phyloP scores from a whole-genome alignment of 257 asterid species.

The Ophiorrhiza pumila region DNA sequence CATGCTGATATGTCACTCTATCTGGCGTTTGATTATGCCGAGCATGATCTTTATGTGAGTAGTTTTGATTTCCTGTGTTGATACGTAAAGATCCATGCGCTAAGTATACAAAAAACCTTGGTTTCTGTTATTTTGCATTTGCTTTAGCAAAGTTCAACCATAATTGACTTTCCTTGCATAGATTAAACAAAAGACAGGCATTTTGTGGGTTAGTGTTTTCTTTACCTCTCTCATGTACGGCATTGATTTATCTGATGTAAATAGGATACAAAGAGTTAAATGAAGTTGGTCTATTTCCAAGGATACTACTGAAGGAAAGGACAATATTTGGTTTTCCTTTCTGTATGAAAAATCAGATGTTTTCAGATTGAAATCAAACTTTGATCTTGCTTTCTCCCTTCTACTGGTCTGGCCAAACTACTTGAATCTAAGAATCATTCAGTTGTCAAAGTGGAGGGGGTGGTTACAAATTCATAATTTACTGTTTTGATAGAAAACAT shows the following conservation, averaged over 20 bases:
- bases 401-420: background rate
- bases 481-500: background rate
- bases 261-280: background rate
- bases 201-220: background rate
- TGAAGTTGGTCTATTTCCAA: background rate
- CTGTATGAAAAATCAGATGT: background rate
- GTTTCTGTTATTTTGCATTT: too few relatives aligned
- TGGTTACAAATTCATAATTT: background rate
- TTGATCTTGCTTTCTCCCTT: background rate
- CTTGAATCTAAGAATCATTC: background rate
- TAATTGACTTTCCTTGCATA: background rate
- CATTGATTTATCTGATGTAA: background rate
- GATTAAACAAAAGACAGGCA: background rate
- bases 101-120: too few relatives aligned
- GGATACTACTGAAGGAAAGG: too few relatives aligned
- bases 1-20: slow-evolving; percentile 92
- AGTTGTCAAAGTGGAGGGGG: background rate
- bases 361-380: background rate
- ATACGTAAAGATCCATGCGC: background rate
- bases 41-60: slow-evolving; percentile 97
- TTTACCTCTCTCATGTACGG: background rate
- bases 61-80: slow-evolving; percentile 17
- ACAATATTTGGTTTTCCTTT: background rate
- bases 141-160: too few relatives aligned
- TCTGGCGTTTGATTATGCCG: slow-evolving; percentile 95